Conservation (phyloP, 2,329 filamentous ascomycete species). For the Cucurbitaria berberidis region DNA sequence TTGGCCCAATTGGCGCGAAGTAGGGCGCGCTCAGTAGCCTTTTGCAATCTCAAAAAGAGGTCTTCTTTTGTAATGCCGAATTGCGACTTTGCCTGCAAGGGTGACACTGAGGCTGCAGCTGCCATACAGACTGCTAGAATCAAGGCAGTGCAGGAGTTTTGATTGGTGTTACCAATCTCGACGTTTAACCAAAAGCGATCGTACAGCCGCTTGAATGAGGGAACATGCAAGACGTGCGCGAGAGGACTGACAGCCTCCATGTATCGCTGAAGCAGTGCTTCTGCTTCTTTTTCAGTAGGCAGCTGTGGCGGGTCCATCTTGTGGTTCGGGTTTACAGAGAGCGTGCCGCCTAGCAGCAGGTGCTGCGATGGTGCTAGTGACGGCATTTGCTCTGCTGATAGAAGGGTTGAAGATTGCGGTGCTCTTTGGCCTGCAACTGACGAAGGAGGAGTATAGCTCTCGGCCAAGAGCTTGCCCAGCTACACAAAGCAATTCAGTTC, state of each 20-base stretch:
- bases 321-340: constrained; percentile 34
- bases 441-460: constrained; percentile 39
- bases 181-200: constrained; percentile 48
- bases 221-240: constrained; percentile 47
- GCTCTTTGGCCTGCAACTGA: constrained; percentile 46
- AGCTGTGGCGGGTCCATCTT: constrained; percentile 41
- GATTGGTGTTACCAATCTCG: constrained; percentile 44
- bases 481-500: constrained; percentile 38
- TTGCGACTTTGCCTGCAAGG: constrained; percentile 47
- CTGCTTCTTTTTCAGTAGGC: constrained; percentile 45
- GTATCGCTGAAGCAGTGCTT: constrained; percentile 45
- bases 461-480: constrained; percentile 48
- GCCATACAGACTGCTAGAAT: constrained; percentile 48
- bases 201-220: constrained; percentile 46
- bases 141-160: constrained; percentile 47
- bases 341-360: constrained; percentile 41
- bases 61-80: constrained; percentile 49
- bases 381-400: constrained; percentile 48
- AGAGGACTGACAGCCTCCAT: constrained; percentile 46
- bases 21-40: constrained; percentile 45
- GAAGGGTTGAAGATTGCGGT: constrained; percentile 42
- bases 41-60: constrained; percentile 43
- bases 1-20: constrained; percentile 48
- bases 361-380: constrained; percentile 46
- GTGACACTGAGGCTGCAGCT: constrained; percentile 45